phyloP scores from a whole-genome alignment of 257 asterid genomes.

The Parsonsia alboflavescens region DNA sequence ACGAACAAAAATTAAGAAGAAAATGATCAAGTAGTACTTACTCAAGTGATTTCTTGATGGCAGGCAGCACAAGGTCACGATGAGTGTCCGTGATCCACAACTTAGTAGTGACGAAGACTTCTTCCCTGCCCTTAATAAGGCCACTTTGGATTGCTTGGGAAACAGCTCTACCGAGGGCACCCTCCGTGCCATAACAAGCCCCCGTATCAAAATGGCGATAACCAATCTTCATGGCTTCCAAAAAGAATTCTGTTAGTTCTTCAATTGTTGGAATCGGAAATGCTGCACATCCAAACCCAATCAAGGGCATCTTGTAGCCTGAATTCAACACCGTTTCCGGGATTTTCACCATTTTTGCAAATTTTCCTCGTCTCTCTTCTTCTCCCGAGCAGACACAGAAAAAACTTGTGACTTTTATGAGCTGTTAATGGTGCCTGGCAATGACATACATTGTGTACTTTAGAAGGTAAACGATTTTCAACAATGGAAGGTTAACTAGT shows the following conservation, averaged over 20 bases:
- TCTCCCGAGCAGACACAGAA: no score
- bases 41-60: constrained; percentile 34
- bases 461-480: no score
- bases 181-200: constrained; percentile 33
- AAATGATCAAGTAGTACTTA: not conserved
- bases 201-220: constrained; percentile 55
- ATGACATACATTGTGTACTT: no score
- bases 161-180: constrained; percentile 34
- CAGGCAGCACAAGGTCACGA: constrained; percentile 41
- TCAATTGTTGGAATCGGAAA: constrained; percentile 26
- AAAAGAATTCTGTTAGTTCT: constrained; percentile 20
- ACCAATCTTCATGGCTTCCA: constrained; percentile 32
- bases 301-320: constrained; percentile 34
- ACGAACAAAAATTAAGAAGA: no score
- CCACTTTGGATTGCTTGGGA: constrained; percentile 27
- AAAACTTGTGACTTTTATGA: no score
- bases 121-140: constrained; percentile 26
- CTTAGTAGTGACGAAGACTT: constrained; percentile 42
- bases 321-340: constrained; percentile 31
- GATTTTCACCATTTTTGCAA: not conserved
- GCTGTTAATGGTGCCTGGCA: no score
- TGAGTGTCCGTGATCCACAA: constrained; percentile 21
- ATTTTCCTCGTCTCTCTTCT: no score
- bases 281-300: constrained; percentile 33
- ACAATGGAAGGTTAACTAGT: no score